These are phyloP conservation scores for Pseudocercospora musae DNA, from an alignment of 2,329 filamentous ascomycete species.

Conservation along the genomic window DNA sequence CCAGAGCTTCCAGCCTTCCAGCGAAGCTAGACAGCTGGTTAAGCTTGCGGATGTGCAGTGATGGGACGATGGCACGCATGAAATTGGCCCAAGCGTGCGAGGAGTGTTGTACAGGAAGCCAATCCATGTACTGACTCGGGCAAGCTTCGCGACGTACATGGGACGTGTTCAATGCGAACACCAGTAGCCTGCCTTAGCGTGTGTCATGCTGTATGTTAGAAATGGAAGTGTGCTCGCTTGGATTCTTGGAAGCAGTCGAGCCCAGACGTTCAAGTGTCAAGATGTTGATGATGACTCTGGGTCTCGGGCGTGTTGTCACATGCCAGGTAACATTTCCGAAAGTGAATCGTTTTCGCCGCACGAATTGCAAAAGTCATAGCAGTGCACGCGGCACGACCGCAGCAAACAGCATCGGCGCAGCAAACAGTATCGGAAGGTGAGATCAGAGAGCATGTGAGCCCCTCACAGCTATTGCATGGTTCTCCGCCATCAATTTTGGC, in stretches of 20 bases:
- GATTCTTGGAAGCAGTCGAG: neutral
- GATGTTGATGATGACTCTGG: conserved; percentile 3
- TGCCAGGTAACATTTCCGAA: no score
- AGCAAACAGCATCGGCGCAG: neutral
- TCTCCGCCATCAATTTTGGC: neutral
- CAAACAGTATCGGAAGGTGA: no score
- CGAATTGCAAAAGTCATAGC: neutral
- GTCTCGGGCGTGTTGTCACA: no score
- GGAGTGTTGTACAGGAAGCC: neutral
- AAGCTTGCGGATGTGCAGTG: neutral
- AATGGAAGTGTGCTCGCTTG: neutral
- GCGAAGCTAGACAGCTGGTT: neutral
- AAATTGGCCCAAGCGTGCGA: neutral
- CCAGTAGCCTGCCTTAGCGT: neutral
- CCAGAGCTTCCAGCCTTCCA: neutral
- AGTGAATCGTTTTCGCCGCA: neutral
- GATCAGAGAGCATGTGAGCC: no score
- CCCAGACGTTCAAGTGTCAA: neutral
- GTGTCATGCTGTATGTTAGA: neutral
- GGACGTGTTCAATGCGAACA: neutral
- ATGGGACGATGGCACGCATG: neutral
- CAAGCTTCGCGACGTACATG: conserved; percentile 1
- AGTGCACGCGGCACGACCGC: neutral
- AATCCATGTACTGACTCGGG: neutral
- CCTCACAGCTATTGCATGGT: conserved; percentile 1